Evolutionary conservation across 1,139 yeast species (phyloP), one percentile per base, ranked within the genome.

Genomic region (Fermentozyma sake): DNA sequence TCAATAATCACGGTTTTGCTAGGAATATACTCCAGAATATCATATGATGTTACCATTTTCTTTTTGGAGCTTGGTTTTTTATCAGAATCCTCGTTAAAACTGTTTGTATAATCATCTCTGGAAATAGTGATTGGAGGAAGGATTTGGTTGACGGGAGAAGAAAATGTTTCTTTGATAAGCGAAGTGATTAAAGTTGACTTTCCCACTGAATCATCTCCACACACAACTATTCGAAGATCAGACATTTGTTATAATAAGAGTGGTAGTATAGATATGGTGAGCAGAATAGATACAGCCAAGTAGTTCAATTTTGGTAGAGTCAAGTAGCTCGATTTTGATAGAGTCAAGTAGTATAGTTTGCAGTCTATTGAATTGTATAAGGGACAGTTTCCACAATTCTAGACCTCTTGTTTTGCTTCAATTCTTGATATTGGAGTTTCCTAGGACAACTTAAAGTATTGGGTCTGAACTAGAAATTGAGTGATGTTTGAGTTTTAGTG

Each of bases 191-290:
- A 58, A 15, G 89, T 66, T 7, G 81, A 79, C 50, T 85, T 85
- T 1, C 96, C 95, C 8, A 85, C 95, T 6, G 80, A 84, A 38
- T 86, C 95, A 54, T 91, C 98, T n/a, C 98, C 98, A 53, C 96
- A 87, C 0, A 91, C 81, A 2, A 86, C 95, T 2, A 91, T 79
- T 34, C 93, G 29, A 6, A 42, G 24, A 8, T 21, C 26, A 9
- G 23, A 14, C 29, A 22, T 24, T n/a, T n/a, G n/a, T n/a, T n/a
- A n/a, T n/a, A n/a, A n/a, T n/a, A n/a, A n/a, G n/a, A n/a, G n/a
- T n/a, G n/a, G n/a, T n/a, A n/a, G n/a, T n/a, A n/a, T n/a, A n/a
- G n/a, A n/a, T n/a, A n/a, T n/a, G n/a, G n/a, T n/a, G n/a, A n/a
- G n/a, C n/a, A n/a, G n/a, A n/a, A n/a, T n/a, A n/a, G n/a, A n/a